Evolutionary conservation across 23 red algal species (phyloP), one percentile per base, ranked within the genome.

Genomic region (Gracilaria caudata): DNA sequence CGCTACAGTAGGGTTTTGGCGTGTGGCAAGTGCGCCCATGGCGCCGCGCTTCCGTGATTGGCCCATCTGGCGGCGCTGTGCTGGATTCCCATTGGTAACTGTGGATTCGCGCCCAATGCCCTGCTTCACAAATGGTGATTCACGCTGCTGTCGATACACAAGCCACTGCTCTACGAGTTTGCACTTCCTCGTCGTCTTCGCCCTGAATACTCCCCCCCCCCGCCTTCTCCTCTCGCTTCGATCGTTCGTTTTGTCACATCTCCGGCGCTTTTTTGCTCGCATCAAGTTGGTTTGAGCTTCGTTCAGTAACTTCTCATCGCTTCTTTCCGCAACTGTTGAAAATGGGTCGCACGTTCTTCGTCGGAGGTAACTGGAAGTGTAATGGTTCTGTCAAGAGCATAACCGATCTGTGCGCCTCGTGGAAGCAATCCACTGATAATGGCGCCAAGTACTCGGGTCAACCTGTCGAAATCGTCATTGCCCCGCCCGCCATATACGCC

Each of bases 351-450:
- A 94, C 73, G 8, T 98, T 94, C 77, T 90, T 93, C 68, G 95
- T 98, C 39, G 95, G 95, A 73, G 95, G 95, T 0, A 98, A 98
- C 90, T 98, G 95, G 95, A 98, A 98, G 58, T 98, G 95, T 64
- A 98, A 98, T 77, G 90, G 95, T 38, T 93, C 90, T 26, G 14
- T 90, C 71, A 81, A 61, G 38, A 84, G 39, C 58, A 94, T 94
- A 76, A 83, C 79, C 20, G 76, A 76, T 70, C 89, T 98, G 12
- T 94, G 90, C 79, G 38, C 59, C 19, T 19, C 78, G 20, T 89
- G 86, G 83, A 95, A 78, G 4, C 20, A 89, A 37, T 65, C 84
- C 59, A 79, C 79, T 17, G 76, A 88, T 46, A 77, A 92, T 34
- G 95, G 95, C 83, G 81, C 76, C 53, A 90, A 84, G 55, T 78